Evolutionary conservation across 1,284 basidiomycete genomes (phyloP), one percentile per base, ranked within the genome.

Genomic region (Austropuccinia psidii): DNA sequence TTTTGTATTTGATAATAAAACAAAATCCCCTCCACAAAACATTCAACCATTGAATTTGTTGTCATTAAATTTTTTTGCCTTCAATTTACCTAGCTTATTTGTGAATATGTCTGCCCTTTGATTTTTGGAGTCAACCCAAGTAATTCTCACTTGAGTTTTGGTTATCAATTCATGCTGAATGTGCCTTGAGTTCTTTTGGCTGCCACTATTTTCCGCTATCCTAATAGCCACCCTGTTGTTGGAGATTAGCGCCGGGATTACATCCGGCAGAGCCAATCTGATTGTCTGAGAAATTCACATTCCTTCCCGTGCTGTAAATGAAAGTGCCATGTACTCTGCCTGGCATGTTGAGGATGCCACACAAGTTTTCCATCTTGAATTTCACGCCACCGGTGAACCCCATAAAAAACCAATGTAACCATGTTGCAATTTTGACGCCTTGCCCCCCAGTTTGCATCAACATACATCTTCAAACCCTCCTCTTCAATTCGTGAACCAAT

Each of bases 371-470:
- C 37, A 8, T 45, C 24, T 29, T 11, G 60, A 41, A 7, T 29
- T 39, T 43, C 62, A 65, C 8, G 35, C 19, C 5, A 65, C 27
- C 8, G 39, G 43, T 27, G 27, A 49, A 19, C 15, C 13, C 8
- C 6, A 24, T 15, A 65, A 21, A 9, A 19, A 11, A 49, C 45
- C 27, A 29, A 65, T 45, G 27, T 29, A n/a, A 49, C 62, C 43
- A 33, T 49, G 35, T 49, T 39, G 6, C 7, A 21, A 13, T 33
- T 43, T 65, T 9, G 39, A 45, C 19, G 49, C 45, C 43, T 65
- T 37, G n/a, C 62, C 62, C 62, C 62, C 62, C 62, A 65, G 31
- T n/a, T 45, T 4, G 45, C 43, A 33, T 65, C 43, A 49, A 39
- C 45, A 35, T 65, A 49, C 13, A 19, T 29, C 8, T 11, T 50